Percentiles rank a stretch among this genome's conserved stretches.
These are phyloP conservation scores for Ormosia emarginata DNA, from an alignment of 306 rosid genomes.

Conservation along the genomic window DNA sequence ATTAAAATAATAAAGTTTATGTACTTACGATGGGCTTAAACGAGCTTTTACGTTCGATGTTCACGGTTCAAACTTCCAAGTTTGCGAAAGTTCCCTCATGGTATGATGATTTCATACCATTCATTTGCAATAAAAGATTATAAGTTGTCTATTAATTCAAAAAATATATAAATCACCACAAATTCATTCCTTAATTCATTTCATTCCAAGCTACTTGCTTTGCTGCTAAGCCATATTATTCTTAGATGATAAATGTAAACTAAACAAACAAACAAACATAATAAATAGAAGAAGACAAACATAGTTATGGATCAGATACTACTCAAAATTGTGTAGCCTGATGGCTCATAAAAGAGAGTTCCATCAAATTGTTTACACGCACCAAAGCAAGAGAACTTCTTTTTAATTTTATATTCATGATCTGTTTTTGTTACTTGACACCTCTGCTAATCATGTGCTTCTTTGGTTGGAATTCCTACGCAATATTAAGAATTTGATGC, in stretches of 20 bases:
- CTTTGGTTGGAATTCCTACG: not conserved
- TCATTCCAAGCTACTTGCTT: not conserved
- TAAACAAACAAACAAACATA: not conserved
- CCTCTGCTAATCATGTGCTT: not conserved
- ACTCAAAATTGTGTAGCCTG: conserved; percentile 3
- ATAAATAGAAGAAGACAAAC: not conserved
- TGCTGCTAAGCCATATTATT: not conserved
- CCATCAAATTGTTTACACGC: conserved; percentile 7
- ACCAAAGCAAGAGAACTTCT: conserved; percentile 20
- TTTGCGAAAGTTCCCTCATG: not conserved
- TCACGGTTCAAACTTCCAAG: not conserved
- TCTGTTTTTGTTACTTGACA: not conserved
- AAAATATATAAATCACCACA: not conserved
- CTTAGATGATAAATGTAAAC: not conserved
- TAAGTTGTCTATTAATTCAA: not conserved
- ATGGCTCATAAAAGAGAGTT: conserved; percentile 22
- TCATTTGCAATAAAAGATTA: not conserved
- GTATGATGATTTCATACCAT: not conserved
- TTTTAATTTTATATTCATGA: not conserved
- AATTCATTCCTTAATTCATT: not conserved
- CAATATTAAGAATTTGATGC: conserved; percentile 11
- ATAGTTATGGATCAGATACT: conserved; percentile 22
- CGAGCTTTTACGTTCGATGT: not conserved
- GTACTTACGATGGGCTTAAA: not conserved
- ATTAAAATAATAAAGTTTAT: too few species aligned